Evolutionary conservation across 305 asterid species (phyloP).

Genomic region (Fraxinus sp.): DNA sequence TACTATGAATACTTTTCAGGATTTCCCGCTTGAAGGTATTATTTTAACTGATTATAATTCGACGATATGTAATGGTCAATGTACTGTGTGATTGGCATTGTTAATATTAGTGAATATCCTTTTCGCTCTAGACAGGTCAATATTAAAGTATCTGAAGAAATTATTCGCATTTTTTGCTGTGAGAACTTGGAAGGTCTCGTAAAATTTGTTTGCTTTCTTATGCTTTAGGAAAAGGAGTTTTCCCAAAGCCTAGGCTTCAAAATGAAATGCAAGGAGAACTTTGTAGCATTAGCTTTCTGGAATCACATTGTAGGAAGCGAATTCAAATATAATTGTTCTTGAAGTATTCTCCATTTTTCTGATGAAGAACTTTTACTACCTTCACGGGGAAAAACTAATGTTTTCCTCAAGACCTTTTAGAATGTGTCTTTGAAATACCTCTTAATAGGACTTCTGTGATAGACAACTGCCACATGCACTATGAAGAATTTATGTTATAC

Average conservation of each 20-base stretch:
- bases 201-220: not conserved
- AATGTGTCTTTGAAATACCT: not conserved
- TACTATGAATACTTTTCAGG: constrained; percentile 59
- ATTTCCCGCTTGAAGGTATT: constrained; percentile 80
- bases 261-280: not conserved
- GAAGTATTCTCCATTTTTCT: not conserved
- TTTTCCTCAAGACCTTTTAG: not conserved
- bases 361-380: too few relatives aligned
- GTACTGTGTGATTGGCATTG: not conserved
- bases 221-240: not conserved
- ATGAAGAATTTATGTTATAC: not conserved
- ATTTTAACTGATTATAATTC: not conserved
- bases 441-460: not conserved
- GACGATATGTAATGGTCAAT: not conserved
- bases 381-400: not conserved
- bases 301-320: not conserved
- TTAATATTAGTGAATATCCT: not conserved
- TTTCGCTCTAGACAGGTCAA: not conserved
- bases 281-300: not conserved
- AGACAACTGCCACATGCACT: not conserved
- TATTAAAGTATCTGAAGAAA: too few relatives aligned
- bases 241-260: not conserved
- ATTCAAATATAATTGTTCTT: not conserved
- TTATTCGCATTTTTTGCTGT: too few relatives aligned
- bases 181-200: too few relatives aligned